Conservation (phyloP, 768 basidiomycete genomes). For the Lactifluus hygrophoroides region DNA sequence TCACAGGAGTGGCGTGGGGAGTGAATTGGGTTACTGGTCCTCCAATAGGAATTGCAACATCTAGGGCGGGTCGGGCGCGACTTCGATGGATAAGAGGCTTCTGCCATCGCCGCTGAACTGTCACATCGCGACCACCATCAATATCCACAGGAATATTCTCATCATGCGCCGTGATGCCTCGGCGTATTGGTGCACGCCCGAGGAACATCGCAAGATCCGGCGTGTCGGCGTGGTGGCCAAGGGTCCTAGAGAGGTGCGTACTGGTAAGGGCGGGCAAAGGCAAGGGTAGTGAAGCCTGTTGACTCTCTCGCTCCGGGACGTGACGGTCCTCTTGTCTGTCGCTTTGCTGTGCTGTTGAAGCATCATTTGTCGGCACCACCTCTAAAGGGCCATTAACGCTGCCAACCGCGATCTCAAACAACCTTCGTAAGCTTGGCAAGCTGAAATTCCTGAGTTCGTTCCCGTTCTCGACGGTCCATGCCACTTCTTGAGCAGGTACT, state of each 20-base stretch:
- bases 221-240: slow-evolving; percentile 44
- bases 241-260: slow-evolving; percentile 38
- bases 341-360: neutral
- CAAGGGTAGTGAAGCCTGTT: slow-evolving; percentile 10
- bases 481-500: slow-evolving; percentile 28
- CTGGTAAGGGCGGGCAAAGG: slow-evolving; percentile 16
- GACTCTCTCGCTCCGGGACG: slow-evolving; percentile 5
- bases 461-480: slow-evolving; percentile 30
- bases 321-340: neutral
- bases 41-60: slow-evolving; percentile 19
- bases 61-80: slow-evolving; percentile 32
- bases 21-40: neutral
- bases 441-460: slow-evolving; percentile 35
- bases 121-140: slow-evolving; percentile 14
- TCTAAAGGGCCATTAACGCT: slow-evolving; percentile 23
- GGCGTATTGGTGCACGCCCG: slow-evolving; percentile 35
- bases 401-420: slow-evolving; percentile 46
- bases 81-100: slow-evolving; percentile 37
- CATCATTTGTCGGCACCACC: slow-evolving; percentile 6
- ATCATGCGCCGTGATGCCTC: slow-evolving; percentile 33
- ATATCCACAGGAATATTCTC: slow-evolving; percentile 32
- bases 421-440: slow-evolving; percentile 37
- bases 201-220: slow-evolving; percentile 44
- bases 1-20: neutral
- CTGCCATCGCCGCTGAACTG: slow-evolving; percentile 24